A percentile compares a stretch with the other conserved stretches of the same genome.
These are phyloP conservation scores for Apiotrichum veenhuisii DNA, from an alignment of 1,284 basidiomycete genomes.

Conservation along the genomic window DNA sequence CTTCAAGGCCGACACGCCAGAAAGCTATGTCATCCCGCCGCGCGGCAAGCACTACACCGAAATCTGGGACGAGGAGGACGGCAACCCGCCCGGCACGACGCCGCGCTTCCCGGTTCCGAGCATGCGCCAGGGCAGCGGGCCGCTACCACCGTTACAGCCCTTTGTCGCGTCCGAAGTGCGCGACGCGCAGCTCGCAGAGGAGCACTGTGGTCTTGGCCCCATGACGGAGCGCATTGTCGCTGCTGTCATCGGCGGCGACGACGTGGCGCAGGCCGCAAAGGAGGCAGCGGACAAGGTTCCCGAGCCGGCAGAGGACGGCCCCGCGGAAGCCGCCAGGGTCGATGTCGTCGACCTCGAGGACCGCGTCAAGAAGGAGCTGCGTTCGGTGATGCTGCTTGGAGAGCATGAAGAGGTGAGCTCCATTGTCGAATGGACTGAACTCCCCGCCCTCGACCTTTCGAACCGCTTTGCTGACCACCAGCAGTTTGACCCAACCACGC, in stretches of 20 bases:
- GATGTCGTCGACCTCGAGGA: slow-evolving; percentile 57
- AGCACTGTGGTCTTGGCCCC: slow-evolving; percentile 40
- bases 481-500: slow-evolving; percentile 71
- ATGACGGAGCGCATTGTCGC: slow-evolving; percentile 60
- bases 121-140: slow-evolving; percentile 24
- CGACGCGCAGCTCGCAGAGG: slow-evolving; percentile 43
- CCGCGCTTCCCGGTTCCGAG: slow-evolving; percentile 34
- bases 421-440: too few species aligned
- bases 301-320: slow-evolving; percentile 17
- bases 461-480: slow-evolving; percentile 1
- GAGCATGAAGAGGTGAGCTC: slow-evolving; percentile 53
- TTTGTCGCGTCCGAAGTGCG: slow-evolving; percentile 27
- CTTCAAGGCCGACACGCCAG: slow-evolving; percentile 76
- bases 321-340: not conserved
- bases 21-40: slow-evolving; percentile 78
- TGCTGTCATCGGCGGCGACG: slow-evolving; percentile 59
- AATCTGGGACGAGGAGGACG: slow-evolving; percentile 88
- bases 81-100: slow-evolving; percentile 39
- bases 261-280: slow-evolving; percentile 51
- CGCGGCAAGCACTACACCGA: slow-evolving; percentile 85
- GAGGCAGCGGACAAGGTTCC: slow-evolving; percentile 48
- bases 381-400: slow-evolving; percentile 53
- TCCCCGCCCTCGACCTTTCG: too few species aligned
- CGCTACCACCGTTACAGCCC: slow-evolving; percentile 7
- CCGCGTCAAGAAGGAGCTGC: slow-evolving; percentile 54